Percentiles rank a stretch among this genome's conserved stretches.
Evolutionary conservation across 1,284 basidiomycete species (phyloP).

Genomic region (Cryptococcus sp.): DNA sequence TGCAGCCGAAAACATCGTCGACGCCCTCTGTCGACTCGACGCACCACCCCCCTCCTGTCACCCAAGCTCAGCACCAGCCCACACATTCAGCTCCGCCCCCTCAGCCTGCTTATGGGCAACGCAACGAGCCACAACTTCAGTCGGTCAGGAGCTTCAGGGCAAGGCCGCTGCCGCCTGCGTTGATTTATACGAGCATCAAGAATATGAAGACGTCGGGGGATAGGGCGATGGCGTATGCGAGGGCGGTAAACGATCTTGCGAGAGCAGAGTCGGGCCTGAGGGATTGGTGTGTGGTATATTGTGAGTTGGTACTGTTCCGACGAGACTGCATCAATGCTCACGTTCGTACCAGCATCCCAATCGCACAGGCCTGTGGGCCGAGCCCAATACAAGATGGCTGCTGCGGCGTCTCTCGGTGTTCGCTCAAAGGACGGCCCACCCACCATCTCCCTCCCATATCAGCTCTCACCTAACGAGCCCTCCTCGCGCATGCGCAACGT

Average conservation of each 20-base stretch:
- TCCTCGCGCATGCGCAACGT: constrained; percentile 35
- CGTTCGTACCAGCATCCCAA: constrained; percentile 2
- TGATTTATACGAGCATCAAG: constrained; percentile 69
- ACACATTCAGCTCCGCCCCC: too few relatives aligned
- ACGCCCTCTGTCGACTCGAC: constrained; percentile 24
- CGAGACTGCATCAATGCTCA: not conserved
- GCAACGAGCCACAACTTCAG: not conserved
- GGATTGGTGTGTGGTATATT: constrained; percentile 66
- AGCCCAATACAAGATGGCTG: constrained; percentile 6
- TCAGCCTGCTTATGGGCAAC: not conserved
- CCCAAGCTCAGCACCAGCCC: too few relatives aligned
- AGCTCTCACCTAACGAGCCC: not conserved
- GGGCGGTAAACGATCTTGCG: constrained; percentile 77
- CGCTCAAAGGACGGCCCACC: constrained; percentile 11
- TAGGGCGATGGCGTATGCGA: constrained; percentile 70
- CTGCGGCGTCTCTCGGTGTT: constrained; percentile 14
- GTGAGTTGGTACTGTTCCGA: constrained; percentile 51
- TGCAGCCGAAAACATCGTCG: constrained; percentile 27
- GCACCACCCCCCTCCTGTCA: not conserved
- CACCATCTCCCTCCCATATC: constrained; percentile 12
- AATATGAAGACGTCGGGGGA: constrained; percentile 63
- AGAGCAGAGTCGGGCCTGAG: constrained; percentile 71
- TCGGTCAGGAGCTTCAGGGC: constrained; percentile 11
- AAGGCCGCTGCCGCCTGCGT: constrained; percentile 64
- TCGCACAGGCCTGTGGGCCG: constrained; percentile 11